Conservation (phyloP, 1,139 yeast species). For the Hyphopichia khmerensis region DNA sequence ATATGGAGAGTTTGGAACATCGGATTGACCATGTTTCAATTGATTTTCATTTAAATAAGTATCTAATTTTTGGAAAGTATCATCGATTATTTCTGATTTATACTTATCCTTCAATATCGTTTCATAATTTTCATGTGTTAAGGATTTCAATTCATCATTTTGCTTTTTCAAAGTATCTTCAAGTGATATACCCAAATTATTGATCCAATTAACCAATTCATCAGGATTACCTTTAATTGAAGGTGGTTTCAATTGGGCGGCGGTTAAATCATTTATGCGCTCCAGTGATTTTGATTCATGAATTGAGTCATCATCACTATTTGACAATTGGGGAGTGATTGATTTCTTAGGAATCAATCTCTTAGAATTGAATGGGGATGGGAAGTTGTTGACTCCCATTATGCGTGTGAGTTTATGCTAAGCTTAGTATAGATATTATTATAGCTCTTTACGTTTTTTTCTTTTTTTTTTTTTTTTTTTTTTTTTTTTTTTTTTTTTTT, state of each 20-base stretch:
- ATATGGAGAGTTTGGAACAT: no score
- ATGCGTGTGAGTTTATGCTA: background rate
- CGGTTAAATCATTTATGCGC: no score
- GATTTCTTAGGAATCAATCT: background rate
- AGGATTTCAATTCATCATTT: constrained; percentile 29
- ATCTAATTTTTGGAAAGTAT: constrained; percentile 24
- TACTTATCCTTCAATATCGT: constrained; percentile 28
- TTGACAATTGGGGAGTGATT: no score
- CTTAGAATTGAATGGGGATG: constrained; percentile 3
- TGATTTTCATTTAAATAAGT: background rate
- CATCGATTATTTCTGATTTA: constrained; percentile 32
- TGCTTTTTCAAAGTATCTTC: constrained; percentile 37
- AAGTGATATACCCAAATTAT: constrained; percentile 44
- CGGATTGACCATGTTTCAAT: no score
- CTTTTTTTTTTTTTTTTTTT: no score
- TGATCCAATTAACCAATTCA: constrained; percentile 54
- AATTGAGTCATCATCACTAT: background rate
- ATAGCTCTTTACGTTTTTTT: no score
- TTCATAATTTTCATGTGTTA: constrained; percentile 21
- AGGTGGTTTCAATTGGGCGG: background rate
- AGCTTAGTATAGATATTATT: no score
- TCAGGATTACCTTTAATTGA: constrained; percentile 13
- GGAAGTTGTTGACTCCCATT: constrained; percentile 4
- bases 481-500: no score
- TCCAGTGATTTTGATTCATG: no score